Evolutionary conservation across 371 early-diverging fungal genomes (phyloP).

Genomic region (Capillidium heterosporum): DNA sequence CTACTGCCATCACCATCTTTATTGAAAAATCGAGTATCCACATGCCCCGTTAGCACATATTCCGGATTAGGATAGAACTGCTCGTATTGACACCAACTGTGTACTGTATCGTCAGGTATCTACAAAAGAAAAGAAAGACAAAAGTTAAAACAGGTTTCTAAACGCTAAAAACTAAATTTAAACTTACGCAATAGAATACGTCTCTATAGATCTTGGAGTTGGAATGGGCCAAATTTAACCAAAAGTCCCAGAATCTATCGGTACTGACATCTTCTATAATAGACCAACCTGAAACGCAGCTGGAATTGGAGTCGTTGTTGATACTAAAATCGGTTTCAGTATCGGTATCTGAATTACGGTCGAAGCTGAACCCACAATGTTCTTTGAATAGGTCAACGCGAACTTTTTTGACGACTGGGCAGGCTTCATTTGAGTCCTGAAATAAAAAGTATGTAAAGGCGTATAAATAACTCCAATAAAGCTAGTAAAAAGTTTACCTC

Average conservation of each 20-base stretch:
- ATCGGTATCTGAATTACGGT: not conserved
- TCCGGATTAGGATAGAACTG: conserved; percentile 28
- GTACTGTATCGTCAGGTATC: conserved; percentile 60
- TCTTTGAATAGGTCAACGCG: conserved; percentile 52
- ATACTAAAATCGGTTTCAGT: conserved; percentile 38
- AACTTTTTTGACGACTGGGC: conserved; percentile 49
- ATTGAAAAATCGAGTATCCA: not conserved
- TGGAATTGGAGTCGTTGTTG: conserved; percentile 9
- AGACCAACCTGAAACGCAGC: not conserved
- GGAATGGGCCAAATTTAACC: not conserved
- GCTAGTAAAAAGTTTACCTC: not conserved
- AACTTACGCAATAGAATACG: conserved; percentile 32
- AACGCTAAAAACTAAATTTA: conserved; percentile 66
- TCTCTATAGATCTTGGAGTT: not conserved
- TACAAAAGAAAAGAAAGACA: too few species aligned
- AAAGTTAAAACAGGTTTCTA: not conserved
- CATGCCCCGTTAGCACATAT: conserved; percentile 27
- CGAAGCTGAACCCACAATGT: conserved; percentile 49
- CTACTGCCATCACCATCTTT: not conserved
- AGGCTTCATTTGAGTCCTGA: conserved; percentile 24
- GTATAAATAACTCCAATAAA: conserved; percentile 42
- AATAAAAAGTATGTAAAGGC: not conserved
- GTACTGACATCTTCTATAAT: conserved; percentile 52
- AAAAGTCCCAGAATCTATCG: conserved; percentile 26
- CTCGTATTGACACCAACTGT: conserved; percentile 34